Evolutionary conservation across 495 filamentous ascomycete species (phyloP), one percentile per base, ranked within the genome.

Genomic region (Bombardia bombarda): DNA sequence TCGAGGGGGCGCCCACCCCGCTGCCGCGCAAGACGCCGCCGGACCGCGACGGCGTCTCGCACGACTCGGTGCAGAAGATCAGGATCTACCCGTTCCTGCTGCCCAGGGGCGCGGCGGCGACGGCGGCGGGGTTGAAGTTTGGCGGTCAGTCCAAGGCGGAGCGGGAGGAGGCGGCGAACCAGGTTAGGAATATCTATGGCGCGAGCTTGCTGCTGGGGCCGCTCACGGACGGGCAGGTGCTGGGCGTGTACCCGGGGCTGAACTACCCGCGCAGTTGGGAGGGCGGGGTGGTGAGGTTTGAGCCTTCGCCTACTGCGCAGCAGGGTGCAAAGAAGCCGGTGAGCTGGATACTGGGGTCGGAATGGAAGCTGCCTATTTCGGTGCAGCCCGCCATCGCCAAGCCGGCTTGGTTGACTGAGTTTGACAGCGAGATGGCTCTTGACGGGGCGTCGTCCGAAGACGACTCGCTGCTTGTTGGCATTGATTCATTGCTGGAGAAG

Each of bases 101-200:
- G 2, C 63, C 76, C 21, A n/a, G n/a, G n/a, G n/a, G n/a, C n/a
- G 59, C 62, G 2, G 58, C 68, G 13, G 77, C 74, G 40, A 63
- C 74, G 18, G 68, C 67, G 13, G 73, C 77, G 28, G 83, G 85
- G 0, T 65, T 97, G 16, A 89, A 83, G 55, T 95, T 96, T 56
- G 93, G 93, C 4, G 85, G 87, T 6, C 86, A 94, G 45, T 84
- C 86, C 7, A 85, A 84, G 42, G 74, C 79, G 7, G 83, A 88
- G 49, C 68, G 76, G 33, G 81, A 89, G 59, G 81, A 85, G 47
- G 71, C 83, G 31, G 66, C 70, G 2, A 75, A 71, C 49, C 68
- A 68, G 32, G 65, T 84, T 38, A 59, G 62, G 38, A 65, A 72
- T 36, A 68, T 79, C 14, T 83, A 79, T 50, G 70, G 68, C 16